A percentile compares a stretch with the other conserved stretches of the same genome.
phyloP scores from a whole-genome alignment of 106 monocot genomes.

The Apostasia shenzhenica region DNA sequence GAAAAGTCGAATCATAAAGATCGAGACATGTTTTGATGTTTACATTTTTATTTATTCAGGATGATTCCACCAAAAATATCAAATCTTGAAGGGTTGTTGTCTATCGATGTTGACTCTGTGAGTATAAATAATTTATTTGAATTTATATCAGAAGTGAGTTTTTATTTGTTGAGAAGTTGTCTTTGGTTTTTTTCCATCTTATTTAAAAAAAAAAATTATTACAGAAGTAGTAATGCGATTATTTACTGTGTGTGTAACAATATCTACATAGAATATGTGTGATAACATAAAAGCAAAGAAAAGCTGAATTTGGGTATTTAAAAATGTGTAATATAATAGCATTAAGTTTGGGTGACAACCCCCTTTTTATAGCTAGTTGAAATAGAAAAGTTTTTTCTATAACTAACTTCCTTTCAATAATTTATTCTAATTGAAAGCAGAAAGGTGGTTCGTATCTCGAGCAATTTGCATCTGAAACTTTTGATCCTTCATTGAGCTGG shows the following conservation, averaged over 20 bases:
- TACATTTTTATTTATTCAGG: slow-evolving; percentile 24
- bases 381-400: not conserved
- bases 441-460: slow-evolving; percentile 46
- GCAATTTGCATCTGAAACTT: slow-evolving; percentile 28
- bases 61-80: slow-evolving; percentile 19
- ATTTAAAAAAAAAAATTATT: too few relatives aligned
- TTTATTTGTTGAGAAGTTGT: not conserved
- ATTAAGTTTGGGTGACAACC: not conserved
- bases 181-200: not conserved
- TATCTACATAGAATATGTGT: not conserved
- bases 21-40: not conserved
- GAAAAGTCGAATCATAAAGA: not conserved
- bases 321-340: not conserved
- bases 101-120: slow-evolving; percentile 29
- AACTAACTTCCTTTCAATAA: not conserved
- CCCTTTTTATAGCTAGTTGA: not conserved
- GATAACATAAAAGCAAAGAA: not conserved
- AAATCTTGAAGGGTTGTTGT: slow-evolving; percentile 42
- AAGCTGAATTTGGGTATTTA: not conserved
- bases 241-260: too few relatives aligned
- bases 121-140: slow-evolving; percentile 19
- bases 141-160: not conserved
- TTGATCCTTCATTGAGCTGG: slow-evolving; percentile 72
- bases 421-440: slow-evolving; percentile 22
- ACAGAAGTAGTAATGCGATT: too few relatives aligned